Conservation (phyloP, 192 early-diverging fungal genomes). For the Rhizophagus clarus region DNA sequence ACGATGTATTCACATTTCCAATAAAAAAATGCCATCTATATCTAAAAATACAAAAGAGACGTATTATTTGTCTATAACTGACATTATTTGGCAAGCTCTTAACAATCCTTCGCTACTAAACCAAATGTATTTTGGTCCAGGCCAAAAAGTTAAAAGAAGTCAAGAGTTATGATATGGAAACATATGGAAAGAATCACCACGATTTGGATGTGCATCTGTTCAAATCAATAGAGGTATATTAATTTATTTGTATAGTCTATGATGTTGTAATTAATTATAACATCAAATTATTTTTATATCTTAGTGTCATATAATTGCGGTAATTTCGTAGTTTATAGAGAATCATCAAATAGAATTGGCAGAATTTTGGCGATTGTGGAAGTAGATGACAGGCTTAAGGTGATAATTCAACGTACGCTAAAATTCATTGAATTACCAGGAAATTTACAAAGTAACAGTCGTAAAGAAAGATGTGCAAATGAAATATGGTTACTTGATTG, state of each 20-base stretch:
- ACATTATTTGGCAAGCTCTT: constrained; percentile 6
- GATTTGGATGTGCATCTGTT: background rate
- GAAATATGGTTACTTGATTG: background rate
- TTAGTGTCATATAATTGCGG: background rate
- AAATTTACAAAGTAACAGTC: background rate
- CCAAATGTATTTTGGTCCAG: constrained; percentile 6
- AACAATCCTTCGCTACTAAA: background rate
- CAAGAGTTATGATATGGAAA: constrained; percentile 1
- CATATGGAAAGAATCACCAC: constrained; percentile 13
- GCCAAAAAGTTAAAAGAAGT: background rate
- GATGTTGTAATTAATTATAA: too few relatives aligned
- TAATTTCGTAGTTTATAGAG: background rate
- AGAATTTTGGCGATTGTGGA: background rate
- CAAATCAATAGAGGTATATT: constrained; percentile 1
- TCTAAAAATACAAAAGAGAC: background rate
- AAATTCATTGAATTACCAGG: background rate
- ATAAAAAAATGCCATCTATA: background rate
- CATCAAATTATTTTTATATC: too few relatives aligned
- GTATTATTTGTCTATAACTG: background rate
- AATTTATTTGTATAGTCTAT: too few relatives aligned
- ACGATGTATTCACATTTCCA: background rate
- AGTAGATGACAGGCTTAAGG: background rate
- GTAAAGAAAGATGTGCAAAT: background rate
- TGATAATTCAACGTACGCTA: background rate
- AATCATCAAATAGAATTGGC: background rate